Percentiles rank a stretch among this genome's conserved stretches.
These are phyloP conservation scores for Magnolia kwangsiensis DNA, from an alignment of 164 flowering plant species.

Conservation along the genomic window DNA sequence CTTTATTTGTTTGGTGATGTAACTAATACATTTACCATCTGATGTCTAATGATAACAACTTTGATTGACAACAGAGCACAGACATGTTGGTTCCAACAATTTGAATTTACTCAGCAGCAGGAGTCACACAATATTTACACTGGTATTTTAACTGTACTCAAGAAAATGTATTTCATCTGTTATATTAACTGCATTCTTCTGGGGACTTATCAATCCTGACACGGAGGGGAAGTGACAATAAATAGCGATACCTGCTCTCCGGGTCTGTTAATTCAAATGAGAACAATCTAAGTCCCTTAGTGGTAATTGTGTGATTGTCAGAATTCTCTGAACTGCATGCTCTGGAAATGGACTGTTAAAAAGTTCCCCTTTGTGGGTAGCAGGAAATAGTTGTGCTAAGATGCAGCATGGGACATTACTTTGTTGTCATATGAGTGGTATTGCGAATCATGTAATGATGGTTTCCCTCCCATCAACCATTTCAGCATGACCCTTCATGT, in stretches of 20 bases:
- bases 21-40: neutral
- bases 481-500: neutral
- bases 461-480: neutral
- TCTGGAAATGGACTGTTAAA: too few relatives aligned
- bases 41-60: conserved; percentile 10
- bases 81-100: conserved; percentile 98
- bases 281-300: too few relatives aligned
- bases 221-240: too few relatives aligned
- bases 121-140: conserved; percentile 96
- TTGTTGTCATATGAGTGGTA: neutral
- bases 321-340: too few relatives aligned
- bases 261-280: too few relatives aligned
- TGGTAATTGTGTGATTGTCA: too few relatives aligned
- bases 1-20: neutral
- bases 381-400: too few relatives aligned
- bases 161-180: neutral
- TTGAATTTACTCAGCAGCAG: conserved; percentile 95
- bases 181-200: too few relatives aligned
- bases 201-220: too few relatives aligned
- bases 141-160: conserved; percentile 45
- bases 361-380: too few relatives aligned
- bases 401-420: too few relatives aligned
- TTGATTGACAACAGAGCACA: conserved; percentile 69
- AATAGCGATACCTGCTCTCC: too few relatives aligned
- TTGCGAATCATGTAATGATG: neutral